Evolutionary conservation across 139 green algal genomes (phyloP).

Genomic region (Micractinium conductrix): DNA sequence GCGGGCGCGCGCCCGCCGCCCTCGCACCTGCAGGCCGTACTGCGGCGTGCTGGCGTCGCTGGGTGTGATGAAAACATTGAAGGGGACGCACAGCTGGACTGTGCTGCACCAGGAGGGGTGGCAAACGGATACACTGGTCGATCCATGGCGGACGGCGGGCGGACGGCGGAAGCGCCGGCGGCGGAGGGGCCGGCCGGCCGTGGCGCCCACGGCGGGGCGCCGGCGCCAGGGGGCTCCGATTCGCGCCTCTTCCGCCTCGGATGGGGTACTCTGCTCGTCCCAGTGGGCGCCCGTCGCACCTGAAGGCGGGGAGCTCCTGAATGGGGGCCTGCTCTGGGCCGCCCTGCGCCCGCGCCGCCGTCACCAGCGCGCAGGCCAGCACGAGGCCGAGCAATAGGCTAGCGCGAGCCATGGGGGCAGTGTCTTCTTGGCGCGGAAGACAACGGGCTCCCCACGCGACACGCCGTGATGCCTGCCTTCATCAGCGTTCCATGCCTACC

Average conservation of each 20-base stretch:
- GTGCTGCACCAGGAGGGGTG: neutral
- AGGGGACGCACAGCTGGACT: conserved; percentile 19
- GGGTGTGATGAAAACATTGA: conserved; percentile 26
- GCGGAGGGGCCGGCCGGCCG: neutral
- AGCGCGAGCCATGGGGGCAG: neutral
- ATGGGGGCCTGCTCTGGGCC: neutral
- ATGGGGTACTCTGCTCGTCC: neutral
- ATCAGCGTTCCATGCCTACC: no score
- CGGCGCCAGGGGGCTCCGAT: neutral
- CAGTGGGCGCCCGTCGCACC: neutral
- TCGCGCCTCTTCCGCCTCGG: no score
- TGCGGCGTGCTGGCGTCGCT: neutral
- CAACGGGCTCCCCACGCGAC: no score
- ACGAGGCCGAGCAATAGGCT: neutral
- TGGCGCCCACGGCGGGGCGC: neutral
- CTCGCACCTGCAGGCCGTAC: conserved; percentile 19
- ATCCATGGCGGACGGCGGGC: no score
- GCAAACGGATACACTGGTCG: no score
- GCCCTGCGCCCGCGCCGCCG: neutral
- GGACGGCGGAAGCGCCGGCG: neutral
- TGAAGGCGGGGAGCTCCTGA: conserved; percentile 10
- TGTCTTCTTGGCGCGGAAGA: no score
- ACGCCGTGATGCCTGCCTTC: no score
- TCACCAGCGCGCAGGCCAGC: neutral
- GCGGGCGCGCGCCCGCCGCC: no score